These are phyloP conservation scores for Talaromyces marneffei DNA, from an alignment of 2,329 filamentous ascomycete genomes.

Conservation along the genomic window DNA sequence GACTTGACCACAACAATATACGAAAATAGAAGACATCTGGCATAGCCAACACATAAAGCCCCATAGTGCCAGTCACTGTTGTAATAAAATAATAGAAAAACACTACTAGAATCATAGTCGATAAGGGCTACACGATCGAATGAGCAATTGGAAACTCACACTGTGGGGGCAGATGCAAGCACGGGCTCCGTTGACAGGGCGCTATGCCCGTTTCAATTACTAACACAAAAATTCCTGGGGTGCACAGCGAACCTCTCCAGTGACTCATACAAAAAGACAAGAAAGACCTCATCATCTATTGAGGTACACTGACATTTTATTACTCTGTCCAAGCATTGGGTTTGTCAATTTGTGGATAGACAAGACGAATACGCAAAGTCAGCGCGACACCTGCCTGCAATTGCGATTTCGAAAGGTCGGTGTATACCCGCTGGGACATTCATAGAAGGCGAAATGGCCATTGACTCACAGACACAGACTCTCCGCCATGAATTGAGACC, in stretches of 20 bases:
- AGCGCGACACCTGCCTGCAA: not conserved
- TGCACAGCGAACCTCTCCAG: not conserved
- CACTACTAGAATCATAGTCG: too few relatives aligned
- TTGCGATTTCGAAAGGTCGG: not conserved
- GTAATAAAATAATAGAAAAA: not conserved
- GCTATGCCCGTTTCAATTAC: not conserved
- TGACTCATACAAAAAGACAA: not conserved
- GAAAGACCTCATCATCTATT: not conserved
- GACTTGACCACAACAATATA: not conserved
- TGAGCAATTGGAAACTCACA: not conserved
- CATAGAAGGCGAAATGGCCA: not conserved
- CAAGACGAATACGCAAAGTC: not conserved
- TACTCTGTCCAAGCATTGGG: not conserved
- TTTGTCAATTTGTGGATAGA: not conserved
- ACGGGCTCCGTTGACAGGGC: not conserved
- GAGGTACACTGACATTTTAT: not conserved
- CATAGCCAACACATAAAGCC: not conserved
- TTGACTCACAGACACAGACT: not conserved
- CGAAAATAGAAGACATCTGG: not conserved
- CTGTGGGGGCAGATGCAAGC: not conserved
- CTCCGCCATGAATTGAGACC: constrained; percentile 14
- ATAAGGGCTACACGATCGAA: too few relatives aligned
- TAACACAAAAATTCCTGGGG: not conserved
- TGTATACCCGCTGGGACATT: not conserved
- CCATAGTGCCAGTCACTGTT: not conserved